Evolutionary conservation across 208 protist species (phyloP), one percentile per base, ranked within the genome.

Genomic region (Acanthamoeba lenticulata): DNA sequence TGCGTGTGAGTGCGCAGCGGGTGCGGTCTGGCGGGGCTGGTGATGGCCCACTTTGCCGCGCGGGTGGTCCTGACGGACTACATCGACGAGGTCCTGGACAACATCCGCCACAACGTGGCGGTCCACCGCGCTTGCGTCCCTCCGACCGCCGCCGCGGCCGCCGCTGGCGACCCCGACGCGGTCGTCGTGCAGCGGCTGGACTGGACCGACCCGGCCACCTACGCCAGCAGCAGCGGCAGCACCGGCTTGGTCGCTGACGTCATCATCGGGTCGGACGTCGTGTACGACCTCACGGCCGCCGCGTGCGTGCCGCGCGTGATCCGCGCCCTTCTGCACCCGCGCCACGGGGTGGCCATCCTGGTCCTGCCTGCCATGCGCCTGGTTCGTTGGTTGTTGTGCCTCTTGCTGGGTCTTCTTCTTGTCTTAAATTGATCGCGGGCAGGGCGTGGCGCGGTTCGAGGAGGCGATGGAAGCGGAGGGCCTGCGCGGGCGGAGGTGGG

Each of bases 191-290:
- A 85, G 49, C 74, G 74, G 11, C 44, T 85, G 7, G 74, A 85
- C 32, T 85, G 74, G 74, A 85, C 74, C 24, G 74, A 85, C 42
- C 27, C 42, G 7, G 45, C 44, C 40, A 85, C 74, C n/a, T 85
- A 85, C 36, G 42, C 74, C 19, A n/a, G n/a, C n/a, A n/a, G n/a
- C n/a, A n/a, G n/a, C n/a, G n/a, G n/a, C n/a, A n/a, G n/a, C n/a
- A n/a, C n/a, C n/a, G n/a, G n/a, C n/a, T n/a, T n/a, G n/a, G n/a
- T n/a, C n/a, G 67, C 74, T 5, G 74, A 85, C 44, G 44, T 85
- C 21, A 15, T 85, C n/a, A 85, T 85, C 32, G 74, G 74, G 15
- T 85, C 74, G 21, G 74, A 85, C 44, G 74, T 85, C 17, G 74
- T 85, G 42, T 85, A 85, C n/a, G 74, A 85, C 32, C 44, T 85